Conservation (phyloP, 2,329 filamentous ascomycete genomes). For the Colletotrichum melonis region DNA sequence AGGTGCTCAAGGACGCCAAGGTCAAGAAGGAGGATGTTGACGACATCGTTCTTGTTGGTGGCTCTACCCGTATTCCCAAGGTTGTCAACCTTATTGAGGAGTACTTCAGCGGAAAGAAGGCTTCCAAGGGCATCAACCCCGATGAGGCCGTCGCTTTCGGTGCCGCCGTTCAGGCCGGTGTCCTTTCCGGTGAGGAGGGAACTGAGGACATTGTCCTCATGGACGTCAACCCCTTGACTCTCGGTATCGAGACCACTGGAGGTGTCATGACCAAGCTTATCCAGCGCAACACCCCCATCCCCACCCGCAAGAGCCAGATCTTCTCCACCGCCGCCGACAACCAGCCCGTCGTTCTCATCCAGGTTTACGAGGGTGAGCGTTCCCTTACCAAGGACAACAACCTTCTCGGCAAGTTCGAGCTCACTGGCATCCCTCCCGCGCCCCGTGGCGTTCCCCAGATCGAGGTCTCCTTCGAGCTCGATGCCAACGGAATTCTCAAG, state of each 20-base stretch:
- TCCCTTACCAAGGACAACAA: constrained; percentile 98
- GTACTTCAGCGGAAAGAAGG: constrained; percentile 95
- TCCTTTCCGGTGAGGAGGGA: constrained; percentile 88
- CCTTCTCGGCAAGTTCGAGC: constrained; percentile 96
- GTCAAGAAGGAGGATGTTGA: constrained; percentile 95
- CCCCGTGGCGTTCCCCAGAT: constrained; percentile 98
- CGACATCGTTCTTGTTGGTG: constrained; percentile 97
- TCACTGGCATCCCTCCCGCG: constrained; percentile 93
- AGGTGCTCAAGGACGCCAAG: constrained; percentile 98
- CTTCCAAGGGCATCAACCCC: constrained; percentile 99
- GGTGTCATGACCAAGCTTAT: constrained; percentile 99
- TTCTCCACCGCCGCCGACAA: constrained; percentile 98
- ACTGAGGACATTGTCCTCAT: constrained; percentile 88
- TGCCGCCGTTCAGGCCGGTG: constrained; percentile 96
- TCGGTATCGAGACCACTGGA: constrained; percentile 97
- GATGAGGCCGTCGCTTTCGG: constrained; percentile 99
- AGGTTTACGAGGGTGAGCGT: constrained; percentile 95
- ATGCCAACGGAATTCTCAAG: constrained; percentile 98
- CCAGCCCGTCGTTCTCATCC: constrained; percentile 94
- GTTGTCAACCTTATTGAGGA: constrained; percentile 91
- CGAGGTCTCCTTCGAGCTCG: constrained; percentile 96
- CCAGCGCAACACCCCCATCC: constrained; percentile 92
- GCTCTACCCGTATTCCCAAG: constrained; percentile 99
- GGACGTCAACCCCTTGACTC: constrained; percentile 96
- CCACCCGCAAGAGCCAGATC: constrained; percentile 96